phyloP scores from a whole-genome alignment of 192 early-diverging fungal species.

The Linnemannia exigua region DNA sequence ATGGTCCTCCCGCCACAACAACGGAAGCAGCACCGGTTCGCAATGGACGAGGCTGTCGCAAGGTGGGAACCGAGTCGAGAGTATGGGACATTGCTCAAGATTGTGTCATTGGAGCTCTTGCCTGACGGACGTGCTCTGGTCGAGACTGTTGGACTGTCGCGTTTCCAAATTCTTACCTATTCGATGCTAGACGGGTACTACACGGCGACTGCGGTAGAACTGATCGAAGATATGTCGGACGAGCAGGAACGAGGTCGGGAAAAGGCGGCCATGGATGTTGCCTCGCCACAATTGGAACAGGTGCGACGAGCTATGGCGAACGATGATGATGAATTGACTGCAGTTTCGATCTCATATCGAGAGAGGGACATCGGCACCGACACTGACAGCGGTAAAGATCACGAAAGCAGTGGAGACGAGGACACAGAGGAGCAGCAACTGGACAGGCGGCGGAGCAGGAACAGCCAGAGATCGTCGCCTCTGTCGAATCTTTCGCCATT shows the following conservation, averaged over 20 bases:
- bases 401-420: conserved; percentile 10
- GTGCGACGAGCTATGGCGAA: background rate
- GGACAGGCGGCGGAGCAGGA: conserved; percentile 2
- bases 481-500: background rate
- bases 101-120: conserved; percentile 58
- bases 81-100: conserved; percentile 67
- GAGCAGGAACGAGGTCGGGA: conserved; percentile 57
- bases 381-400: background rate
- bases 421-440: conserved; percentile 25
- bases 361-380: background rate
- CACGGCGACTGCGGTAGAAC: conserved; percentile 59
- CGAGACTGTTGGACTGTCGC: conserved; percentile 63
- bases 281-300: background rate
- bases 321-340: background rate
- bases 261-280: conserved; percentile 19
- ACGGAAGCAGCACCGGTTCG: conserved; percentile 10
- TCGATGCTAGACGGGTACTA: conserved; percentile 63
- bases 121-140: conserved; percentile 67
- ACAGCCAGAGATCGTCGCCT: background rate
- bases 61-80: conserved; percentile 52
- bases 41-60: background rate
- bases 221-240: conserved; percentile 60
- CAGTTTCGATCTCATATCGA: background rate
- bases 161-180: conserved; percentile 58
- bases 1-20: conserved; percentile 60